These are phyloP conservation scores for Phytophthora pluvialis DNA, from an alignment of 352 stramenopile species.

Conservation along the genomic window DNA sequence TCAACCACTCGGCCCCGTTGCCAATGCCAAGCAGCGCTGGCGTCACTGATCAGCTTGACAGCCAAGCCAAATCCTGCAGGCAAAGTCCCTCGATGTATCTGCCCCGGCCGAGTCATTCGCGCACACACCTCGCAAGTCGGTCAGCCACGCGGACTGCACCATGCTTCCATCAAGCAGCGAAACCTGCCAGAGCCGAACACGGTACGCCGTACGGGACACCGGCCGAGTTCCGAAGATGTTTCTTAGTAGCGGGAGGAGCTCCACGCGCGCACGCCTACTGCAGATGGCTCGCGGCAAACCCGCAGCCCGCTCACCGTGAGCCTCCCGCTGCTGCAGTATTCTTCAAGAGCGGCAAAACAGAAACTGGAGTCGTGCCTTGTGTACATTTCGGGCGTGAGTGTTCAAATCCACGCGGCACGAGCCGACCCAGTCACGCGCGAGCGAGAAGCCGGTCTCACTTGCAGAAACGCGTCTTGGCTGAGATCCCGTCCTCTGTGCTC, in stretches of 20 bases:
- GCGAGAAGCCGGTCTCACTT: conserved; percentile 21
- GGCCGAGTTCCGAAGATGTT: too few species aligned
- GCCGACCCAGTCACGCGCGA: conserved; percentile 10
- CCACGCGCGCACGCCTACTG: background rate
- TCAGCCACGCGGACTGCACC: too few species aligned
- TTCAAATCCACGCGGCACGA: conserved; percentile 27
- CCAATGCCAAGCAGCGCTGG: background rate
- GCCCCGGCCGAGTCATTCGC: conserved; percentile 15
- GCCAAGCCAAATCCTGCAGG: conserved; percentile 14
- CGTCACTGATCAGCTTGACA: conserved; percentile 20
- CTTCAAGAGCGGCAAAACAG: conserved; percentile 30
- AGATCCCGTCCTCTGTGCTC: conserved; percentile 19
- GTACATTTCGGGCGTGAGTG: conserved; percentile 9
- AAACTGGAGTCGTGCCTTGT: conserved; percentile 26
- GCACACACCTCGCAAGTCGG: conserved; percentile 15
- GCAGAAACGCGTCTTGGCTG: conserved; percentile 20
- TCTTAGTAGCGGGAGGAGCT: too few species aligned
- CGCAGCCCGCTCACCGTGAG: conserved; percentile 10
- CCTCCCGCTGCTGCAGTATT: conserved; percentile 23
- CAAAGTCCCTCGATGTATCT: conserved; percentile 16
- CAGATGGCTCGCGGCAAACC: conserved; percentile 7
- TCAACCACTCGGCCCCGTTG: background rate
- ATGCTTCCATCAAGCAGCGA: background rate
- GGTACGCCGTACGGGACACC: too few species aligned
- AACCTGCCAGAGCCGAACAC: background rate